Evolutionary conservation across 1,284 basidiomycete genomes (phyloP).

Genomic region (Sparassis latifolia): DNA sequence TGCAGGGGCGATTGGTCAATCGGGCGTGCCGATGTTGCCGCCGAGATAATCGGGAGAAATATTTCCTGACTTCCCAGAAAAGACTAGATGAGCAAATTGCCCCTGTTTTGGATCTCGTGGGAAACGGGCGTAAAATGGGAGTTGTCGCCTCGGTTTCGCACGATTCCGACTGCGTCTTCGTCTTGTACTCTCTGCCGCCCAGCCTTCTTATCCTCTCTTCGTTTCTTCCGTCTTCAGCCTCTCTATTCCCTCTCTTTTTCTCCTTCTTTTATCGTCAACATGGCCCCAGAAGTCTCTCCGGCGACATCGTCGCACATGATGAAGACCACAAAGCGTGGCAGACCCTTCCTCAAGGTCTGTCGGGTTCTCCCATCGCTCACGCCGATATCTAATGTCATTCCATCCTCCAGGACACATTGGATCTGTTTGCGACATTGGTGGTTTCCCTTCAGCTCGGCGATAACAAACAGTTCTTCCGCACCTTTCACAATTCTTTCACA

Average conservation of each 20-base stretch:
- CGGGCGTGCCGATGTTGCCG: no score
- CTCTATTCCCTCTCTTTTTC: slow-evolving; percentile 8
- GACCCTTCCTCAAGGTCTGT: slow-evolving; percentile 85
- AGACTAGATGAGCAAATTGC: no score
- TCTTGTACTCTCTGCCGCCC: slow-evolving; percentile 16
- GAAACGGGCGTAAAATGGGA: slow-evolving; percentile 16
- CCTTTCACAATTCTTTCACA: slow-evolving; percentile 91
- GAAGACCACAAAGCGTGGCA: slow-evolving; percentile 92
- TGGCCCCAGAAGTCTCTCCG: slow-evolving; percentile 33
- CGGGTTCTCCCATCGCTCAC: slow-evolving; percentile 6
- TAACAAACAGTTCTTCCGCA: slow-evolving; percentile 95
- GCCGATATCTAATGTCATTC: slow-evolving; percentile 4
- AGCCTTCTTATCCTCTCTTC: slow-evolving; percentile 13
- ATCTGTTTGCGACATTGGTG: slow-evolving; percentile 95
- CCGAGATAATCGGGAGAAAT: no score
- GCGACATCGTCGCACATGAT: slow-evolving; percentile 80
- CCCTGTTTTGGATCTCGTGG: slow-evolving; percentile 5
- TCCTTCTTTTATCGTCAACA: slow-evolving; percentile 16
- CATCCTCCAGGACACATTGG: slow-evolving; percentile 81
- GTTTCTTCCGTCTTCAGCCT: slow-evolving; percentile 9
- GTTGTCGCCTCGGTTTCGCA: slow-evolving; percentile 16
- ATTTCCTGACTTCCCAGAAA: no score
- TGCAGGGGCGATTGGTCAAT: no score
- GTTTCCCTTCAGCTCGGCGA: slow-evolving; percentile 87
- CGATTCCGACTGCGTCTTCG: slow-evolving; percentile 18